Base-by-base conservation (phyloP, 805 yeast species). In the Suhomyces xylopsoci region DNA sequence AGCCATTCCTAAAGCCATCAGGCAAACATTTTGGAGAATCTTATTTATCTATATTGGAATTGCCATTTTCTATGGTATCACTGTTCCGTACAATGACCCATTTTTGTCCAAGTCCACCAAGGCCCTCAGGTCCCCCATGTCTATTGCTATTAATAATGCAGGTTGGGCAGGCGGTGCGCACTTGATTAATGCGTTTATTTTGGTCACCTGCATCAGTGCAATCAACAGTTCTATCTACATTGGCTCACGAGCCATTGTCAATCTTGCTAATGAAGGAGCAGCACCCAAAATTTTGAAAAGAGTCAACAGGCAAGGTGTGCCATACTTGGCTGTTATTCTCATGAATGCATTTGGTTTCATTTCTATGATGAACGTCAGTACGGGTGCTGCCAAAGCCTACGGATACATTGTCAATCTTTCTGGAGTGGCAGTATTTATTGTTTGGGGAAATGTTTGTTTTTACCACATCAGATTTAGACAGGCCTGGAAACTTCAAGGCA, bases 181-280 rank as follows among this genome's bases (percentile, higher is more conserved):
- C 60, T 73, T 84, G 55, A 72, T 83, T 57, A 83, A 84, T 56
- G 83, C 90, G 0, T 79, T 87, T 60, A 79, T 87, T 55, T 69
- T 85, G 53, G 62, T 84, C 12, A 84, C 87, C 2, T 81, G 88
- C 60, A 66, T 87, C 43, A 82, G 88, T 30, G 88, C 92, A 5
- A 81, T 85, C 61, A 87, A 87, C 68, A 78, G 87, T 42, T 81
- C 87, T 34, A 81, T 86, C 49, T 87, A 82, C 65, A 78, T 86
- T 65, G 89, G 88, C 9, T 81, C 89, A 2, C 75, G 92, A 65
- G 79, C 90, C 1, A 71, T 87, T 12, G 81, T 85, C 56, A 82
- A 81, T 51, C 77, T 86, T 76, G 84, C 90, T 5, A 71, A 78
- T 54, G 83, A 80, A 51, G 82, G 84, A 1, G 74, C 76, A 53